These are phyloP conservation scores for Tetrahymena borealis DNA, from an alignment of 73 alveolate species.

Conservation along the genomic window DNA sequence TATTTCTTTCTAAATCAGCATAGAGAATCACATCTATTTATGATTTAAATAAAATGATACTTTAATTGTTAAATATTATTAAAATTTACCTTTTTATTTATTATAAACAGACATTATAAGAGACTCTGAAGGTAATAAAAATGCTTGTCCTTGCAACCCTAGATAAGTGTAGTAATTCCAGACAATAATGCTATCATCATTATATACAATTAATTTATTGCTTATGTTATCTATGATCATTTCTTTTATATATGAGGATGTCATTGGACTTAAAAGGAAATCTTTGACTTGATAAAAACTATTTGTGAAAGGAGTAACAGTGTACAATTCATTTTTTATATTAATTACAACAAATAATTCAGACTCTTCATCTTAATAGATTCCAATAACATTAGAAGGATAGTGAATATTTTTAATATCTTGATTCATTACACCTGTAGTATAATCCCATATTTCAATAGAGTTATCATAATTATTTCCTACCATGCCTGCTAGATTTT, in stretches of 20 bases:
- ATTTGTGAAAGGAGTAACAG: neutral
- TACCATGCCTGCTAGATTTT: neutral
- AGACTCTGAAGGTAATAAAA: neutral
- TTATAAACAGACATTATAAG: neutral
- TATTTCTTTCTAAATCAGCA: neutral
- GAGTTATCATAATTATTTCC: neutral
- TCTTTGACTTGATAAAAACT: neutral
- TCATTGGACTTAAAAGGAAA: neutral
- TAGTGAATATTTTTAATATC: too few species aligned
- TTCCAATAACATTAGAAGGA: neutral
- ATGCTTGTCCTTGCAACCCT: neutral
- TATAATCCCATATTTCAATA: neutral
- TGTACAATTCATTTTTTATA: too few species aligned
- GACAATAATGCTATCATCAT: neutral
- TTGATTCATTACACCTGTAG: neutral
- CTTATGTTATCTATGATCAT: neutral
- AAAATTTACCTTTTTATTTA: neutral
- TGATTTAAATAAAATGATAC: too few species aligned
- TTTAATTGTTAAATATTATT: too few species aligned
- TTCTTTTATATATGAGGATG: neutral
- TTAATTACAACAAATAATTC: too few species aligned
- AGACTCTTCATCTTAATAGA: neutral
- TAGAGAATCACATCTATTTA: neutral
- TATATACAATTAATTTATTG: neutral
- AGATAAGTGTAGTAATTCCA: neutral